Conservation (phyloP, 441 rosid genomes). For the Gossypium lobatum region DNA sequence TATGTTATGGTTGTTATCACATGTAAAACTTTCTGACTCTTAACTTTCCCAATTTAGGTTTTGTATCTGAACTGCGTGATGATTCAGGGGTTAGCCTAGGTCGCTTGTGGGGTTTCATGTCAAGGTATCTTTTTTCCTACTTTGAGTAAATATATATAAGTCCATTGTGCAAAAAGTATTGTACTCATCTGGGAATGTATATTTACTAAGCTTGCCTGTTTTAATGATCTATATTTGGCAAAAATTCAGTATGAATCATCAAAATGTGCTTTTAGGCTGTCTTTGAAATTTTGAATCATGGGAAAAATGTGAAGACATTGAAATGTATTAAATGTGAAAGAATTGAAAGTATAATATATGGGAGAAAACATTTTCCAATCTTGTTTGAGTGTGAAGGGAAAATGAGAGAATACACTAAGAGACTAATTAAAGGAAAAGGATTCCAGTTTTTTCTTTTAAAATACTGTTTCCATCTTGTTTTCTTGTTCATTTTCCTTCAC, state of each 20-base stretch:
- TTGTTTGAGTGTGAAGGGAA: background rate
- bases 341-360: background rate
- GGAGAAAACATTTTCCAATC: background rate
- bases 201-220: background rate
- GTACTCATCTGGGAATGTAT: background rate
- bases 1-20: background rate
- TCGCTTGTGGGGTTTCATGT: conserved; percentile 80
- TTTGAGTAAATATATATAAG: background rate
- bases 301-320: conserved; percentile 11
- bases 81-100: conserved; percentile 55
- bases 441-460: background rate
- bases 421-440: background rate
- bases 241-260: background rate
- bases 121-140: conserved; percentile 43
- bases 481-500: conserved; percentile 1
- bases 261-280: conserved; percentile 3
- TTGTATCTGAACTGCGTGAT: conserved; percentile 65
- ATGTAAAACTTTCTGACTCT: background rate
- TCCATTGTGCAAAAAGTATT: background rate
- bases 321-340: background rate
- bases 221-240: background rate
- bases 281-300: background rate
- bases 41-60: conserved; percentile 36
- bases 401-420: background rate
- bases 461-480: background rate